Conservation (phyloP, 208 protist species). For the Herpetomonas samuelpessoai region DNA sequence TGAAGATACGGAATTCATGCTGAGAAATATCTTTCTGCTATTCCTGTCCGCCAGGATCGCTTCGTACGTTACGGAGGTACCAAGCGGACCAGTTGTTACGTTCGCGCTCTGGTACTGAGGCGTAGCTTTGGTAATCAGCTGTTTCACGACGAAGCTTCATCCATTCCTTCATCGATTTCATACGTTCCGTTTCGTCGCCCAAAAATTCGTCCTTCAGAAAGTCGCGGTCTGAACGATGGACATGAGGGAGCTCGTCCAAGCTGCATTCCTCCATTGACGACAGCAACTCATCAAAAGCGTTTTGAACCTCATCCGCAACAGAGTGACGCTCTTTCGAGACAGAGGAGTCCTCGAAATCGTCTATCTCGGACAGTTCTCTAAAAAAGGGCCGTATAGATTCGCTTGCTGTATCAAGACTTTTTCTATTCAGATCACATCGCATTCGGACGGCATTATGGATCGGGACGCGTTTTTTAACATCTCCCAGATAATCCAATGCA, state of each 20-base stretch:
- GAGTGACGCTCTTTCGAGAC: too few relatives aligned
- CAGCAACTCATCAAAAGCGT: too few relatives aligned
- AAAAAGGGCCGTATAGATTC: not conserved
- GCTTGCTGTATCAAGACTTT: not conserved
- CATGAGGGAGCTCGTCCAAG: constrained; percentile 32
- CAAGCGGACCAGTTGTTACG: constrained; percentile 68
- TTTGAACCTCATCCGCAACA: too few relatives aligned
- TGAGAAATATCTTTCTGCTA: not conserved
- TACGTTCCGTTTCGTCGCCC: constrained; percentile 16
- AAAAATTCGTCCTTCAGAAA: constrained; percentile 60
- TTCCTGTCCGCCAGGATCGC: constrained; percentile 8
- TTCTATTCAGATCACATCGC: not conserved
- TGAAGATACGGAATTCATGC: constrained; percentile 2
- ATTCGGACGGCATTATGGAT: constrained; percentile 64
- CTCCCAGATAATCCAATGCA: constrained; percentile 60
- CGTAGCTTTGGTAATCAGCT: constrained; percentile 70
- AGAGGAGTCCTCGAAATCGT: too few relatives aligned
- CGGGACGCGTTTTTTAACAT: constrained; percentile 68
- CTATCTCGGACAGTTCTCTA: too few relatives aligned
- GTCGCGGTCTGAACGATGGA: constrained; percentile 29
- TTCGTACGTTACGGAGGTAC: constrained; percentile 68
- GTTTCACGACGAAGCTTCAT: constrained; percentile 47
- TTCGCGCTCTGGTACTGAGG: constrained; percentile 57
- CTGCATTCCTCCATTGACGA: too few relatives aligned
- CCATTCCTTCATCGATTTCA: constrained; percentile 42